Conservation (phyloP, 2,329 filamentous ascomycete species). For the Venturiaceae sp. region DNA sequence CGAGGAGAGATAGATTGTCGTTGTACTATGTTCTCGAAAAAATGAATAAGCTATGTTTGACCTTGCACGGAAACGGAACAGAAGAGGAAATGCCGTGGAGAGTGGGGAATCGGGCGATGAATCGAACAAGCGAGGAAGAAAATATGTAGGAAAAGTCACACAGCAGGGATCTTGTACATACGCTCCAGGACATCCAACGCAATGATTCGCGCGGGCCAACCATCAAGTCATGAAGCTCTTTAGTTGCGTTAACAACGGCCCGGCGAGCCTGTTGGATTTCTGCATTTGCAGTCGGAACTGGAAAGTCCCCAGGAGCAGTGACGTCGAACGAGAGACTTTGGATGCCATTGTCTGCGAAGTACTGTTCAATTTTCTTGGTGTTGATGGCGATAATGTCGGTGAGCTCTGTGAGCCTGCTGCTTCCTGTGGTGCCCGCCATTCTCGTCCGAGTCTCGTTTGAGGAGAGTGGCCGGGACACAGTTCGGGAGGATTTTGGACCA, state of each 20-base stretch:
- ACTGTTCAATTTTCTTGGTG: conserved; percentile 13
- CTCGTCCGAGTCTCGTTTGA: background rate
- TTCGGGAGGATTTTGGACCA: background rate
- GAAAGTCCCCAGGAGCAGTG: conserved; percentile 12
- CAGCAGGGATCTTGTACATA: conserved; percentile 8
- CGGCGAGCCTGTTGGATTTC: conserved; percentile 13
- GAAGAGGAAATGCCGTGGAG: too few relatives aligned
- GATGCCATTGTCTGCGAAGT: conserved; percentile 10
- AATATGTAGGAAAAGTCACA: background rate
- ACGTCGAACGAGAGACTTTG: conserved; percentile 11
- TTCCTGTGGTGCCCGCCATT: background rate
- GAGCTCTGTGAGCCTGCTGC: conserved; percentile 10
- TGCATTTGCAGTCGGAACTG: conserved; percentile 9
- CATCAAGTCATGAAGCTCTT: conserved; percentile 15
- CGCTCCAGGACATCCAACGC: conserved; percentile 14
- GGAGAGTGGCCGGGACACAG: background rate
- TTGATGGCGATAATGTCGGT: conserved; percentile 10
- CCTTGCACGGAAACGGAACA: too few relatives aligned
- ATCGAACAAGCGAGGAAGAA: background rate
- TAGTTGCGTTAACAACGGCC: conserved; percentile 13
- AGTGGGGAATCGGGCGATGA: too few relatives aligned
- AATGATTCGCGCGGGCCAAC: conserved; percentile 13
- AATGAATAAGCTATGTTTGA: background rate
- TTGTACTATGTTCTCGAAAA: conserved; percentile 1
- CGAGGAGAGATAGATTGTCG: conserved; percentile 25